phyloP scores from a whole-genome alignment of 106 monocot genomes.

The Apostasia shenzhenica region DNA sequence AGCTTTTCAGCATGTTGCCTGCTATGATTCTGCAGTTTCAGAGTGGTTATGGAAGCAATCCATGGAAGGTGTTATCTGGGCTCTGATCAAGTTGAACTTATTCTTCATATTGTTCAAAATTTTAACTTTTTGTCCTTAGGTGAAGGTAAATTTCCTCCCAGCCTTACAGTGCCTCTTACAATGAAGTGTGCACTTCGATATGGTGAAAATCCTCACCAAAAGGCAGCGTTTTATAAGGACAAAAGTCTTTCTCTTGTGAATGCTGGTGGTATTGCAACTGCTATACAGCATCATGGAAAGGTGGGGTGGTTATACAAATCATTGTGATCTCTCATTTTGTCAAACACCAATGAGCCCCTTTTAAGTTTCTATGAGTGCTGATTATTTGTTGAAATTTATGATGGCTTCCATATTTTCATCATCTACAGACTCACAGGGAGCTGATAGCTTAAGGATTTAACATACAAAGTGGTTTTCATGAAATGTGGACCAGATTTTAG shows the following conservation, averaged over 20 bases:
- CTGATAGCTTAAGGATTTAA: too few relatives aligned
- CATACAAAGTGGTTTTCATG: too few relatives aligned
- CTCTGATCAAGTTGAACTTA: neutral
- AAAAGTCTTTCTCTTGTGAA: conserved; percentile 82
- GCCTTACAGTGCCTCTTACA: conserved; percentile 69
- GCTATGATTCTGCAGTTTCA: conserved; percentile 94
- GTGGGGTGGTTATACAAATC: conserved; percentile 22
- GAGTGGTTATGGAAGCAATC: conserved; percentile 98
- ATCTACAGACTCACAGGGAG: too few relatives aligned
- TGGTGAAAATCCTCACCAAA: conserved; percentile 99
- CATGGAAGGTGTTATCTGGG: conserved; percentile 31
- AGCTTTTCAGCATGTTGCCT: conserved; percentile 91
- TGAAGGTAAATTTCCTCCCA: conserved; percentile 70
- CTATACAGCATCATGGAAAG: conserved; percentile 96
- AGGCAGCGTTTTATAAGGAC: conserved; percentile 85
- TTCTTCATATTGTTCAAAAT: neutral
- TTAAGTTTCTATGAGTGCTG: too few relatives aligned
- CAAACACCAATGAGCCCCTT: too few relatives aligned
- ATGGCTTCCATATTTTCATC: too few relatives aligned
- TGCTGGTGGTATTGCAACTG: conserved; percentile 91
- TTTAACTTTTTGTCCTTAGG: conserved; percentile 6
- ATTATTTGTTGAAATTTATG: too few relatives aligned
- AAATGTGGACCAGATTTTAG: too few relatives aligned
- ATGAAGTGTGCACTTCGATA: conserved; percentile 67
- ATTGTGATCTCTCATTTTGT: too few relatives aligned